Base-by-base conservation (phyloP, 139 green algal species). In the Chlamydomonas schloesseri region DNA sequence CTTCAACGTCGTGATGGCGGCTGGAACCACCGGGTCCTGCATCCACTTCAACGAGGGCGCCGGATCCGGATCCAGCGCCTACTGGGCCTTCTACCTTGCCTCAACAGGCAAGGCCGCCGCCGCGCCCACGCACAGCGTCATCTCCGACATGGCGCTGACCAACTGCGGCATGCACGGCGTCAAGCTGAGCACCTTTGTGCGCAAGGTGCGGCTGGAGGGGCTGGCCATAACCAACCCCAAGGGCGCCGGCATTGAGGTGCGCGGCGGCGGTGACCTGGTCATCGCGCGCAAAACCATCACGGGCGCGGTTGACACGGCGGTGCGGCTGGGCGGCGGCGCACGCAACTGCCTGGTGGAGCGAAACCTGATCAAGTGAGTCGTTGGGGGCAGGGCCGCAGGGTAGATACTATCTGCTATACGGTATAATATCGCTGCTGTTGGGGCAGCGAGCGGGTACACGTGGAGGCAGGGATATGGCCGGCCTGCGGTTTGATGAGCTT, bases 41-140 rank as follows among this genome's bases (percentile, higher is more conserved):
- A 82, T 88, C 62, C 72, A 83, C 10, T 46, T 88, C 60, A 88
- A 88, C 73, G 83, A 88, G 72, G 83, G 83, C 24, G 26, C 62
- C 8, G 83, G 73, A 46, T 67, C 55, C 24, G 83, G 83, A 46
- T 42, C 46, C 73, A 47, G 31, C 11, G 14, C 72, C 33, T 83
- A 83, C 62, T 88, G 83, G 83, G 29, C 53, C 37, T 88, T 37
- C 33, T 88, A 69, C 58, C 17, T 69, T 23, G 33, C 37, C 3
- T 37, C 34, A 1, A 57, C 36, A 33, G 73, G 73, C 47, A 58
- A 53, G 50, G 18, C 31, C 15, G 73, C 42, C 6, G 42, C 42
- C 42, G 42, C 42, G 42, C 42, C 42, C 42, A 50, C 42, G 42
- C 42, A 50, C 42, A 50, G 42, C 42, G 42, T 50, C 5, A 50